Evolutionary conservation across 1,284 basidiomycete genomes (phyloP), one percentile per base, ranked within the genome.

Genomic region (Apiotrichum montevideense): DNA sequence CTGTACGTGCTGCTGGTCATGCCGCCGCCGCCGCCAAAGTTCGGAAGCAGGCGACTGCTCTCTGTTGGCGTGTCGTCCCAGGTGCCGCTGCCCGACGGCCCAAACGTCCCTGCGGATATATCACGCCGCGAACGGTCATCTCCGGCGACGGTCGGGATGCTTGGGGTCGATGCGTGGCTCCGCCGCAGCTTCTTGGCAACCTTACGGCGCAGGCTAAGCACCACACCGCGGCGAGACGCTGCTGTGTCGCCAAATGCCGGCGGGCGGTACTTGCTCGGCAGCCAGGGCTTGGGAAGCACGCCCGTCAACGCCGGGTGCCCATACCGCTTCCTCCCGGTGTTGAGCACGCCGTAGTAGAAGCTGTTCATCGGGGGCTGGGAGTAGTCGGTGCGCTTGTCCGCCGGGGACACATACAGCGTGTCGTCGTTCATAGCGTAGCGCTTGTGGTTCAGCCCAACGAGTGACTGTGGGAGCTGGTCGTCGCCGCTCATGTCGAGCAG

Each of bases 291-390:
- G 0, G 92, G 93, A 0, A 96, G 81, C 3, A 87, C 83, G 0
- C 92, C 92, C 11, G 86, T 89, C 15, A 96, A 79, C 0, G 91
- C 93, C 0, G 92, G 92, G 66, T 96, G 92, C 0, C 88, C 91
- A 65, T 95, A 96, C 52, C 91, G 84, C 56, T 70, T 74, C 86
- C 90, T 62, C 51, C 74, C 74, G 6, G 74, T 76, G 59, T 94
- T 94, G 6, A 96, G 80, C 8, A 95, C 89, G 0, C 92, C 92
- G 48, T 81, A 82, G 70, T 91, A 95, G 84, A 90, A 93, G 67
- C 89, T 89, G 10, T 87, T 86, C 89, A 96, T 92, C 0, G 93
- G 92, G 0, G 92, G 92, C 74, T 96, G 93, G 0, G 88, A 91
- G 73, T 93, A 96, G 77, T 96, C 90, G 11, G 92, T 96, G 37